Evolutionary conservation across 108 stramenopile genomes (phyloP), one percentile per base, ranked within the genome.

Genomic region (Nannochloropsis oceanica): DNA sequence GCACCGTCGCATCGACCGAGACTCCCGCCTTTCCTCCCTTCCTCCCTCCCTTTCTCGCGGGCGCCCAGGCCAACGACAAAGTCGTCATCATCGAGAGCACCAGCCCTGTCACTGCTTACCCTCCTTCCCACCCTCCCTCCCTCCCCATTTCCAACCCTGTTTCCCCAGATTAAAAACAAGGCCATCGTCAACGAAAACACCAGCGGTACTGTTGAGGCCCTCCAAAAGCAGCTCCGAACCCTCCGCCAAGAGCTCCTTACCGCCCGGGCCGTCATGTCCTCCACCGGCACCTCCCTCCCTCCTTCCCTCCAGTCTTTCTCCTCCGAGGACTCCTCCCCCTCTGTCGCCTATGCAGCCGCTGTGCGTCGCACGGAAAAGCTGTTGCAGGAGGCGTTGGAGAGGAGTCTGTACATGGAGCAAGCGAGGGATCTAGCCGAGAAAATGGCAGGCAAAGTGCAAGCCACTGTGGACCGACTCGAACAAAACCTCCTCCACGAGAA

Each of bases 111-210:
- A 18, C 9, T 10, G 59, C 59, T 18, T 73, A 73, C 59, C 22
- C 18, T 73, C 59, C 46, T 50, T 50, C 46, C 46, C 18, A 14
- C 0, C 59, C 59, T 73, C n/a, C 0, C 34, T 34, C 34, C 34
- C 34, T 34, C 34, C 34, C 34, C 5, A 34, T 5, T 5, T 34
- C 34, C 34, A 5, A 3, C 9, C 59, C n/a, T n/a, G 5, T 10
- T 73, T 73, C n/a, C 22, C 22, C 59, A 73, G 59, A 89, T 89
- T 27, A 84, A 86, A 44, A 89, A 89, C 85, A 83, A 79, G 86
- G 89, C 89, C 13, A 44, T 89, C 27, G 88, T 88, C 34, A 89
- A 89, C 86, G 89, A 89, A 86, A 86, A 89, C 84, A 89, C 89
- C 13, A 85, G 73, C 3, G 89, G 86, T 0, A 89, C 86, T 88